Evolutionary conservation across 1,284 basidiomycete species (phyloP).

Genomic region (Ceratobasidium papillatum): DNA sequence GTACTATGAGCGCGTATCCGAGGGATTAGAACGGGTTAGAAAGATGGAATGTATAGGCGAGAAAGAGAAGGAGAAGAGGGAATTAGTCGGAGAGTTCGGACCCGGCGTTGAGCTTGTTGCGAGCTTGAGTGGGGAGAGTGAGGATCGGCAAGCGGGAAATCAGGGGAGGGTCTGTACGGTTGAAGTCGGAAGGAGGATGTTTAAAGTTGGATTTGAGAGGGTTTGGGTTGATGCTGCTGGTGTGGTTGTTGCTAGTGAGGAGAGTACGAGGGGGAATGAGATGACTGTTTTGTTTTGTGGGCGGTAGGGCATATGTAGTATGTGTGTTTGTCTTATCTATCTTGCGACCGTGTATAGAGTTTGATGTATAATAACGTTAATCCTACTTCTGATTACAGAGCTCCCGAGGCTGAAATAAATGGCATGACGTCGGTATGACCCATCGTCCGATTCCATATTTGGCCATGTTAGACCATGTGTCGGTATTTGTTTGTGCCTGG

Average conservation of each 20-base stretch:
- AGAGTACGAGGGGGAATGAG: conserved; percentile 3
- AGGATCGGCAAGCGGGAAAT: background rate
- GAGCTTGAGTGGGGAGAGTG: background rate
- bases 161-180: background rate
- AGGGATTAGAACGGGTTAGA: conserved; percentile 18
- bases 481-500: conserved; percentile 27
- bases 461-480: background rate
- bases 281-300: conserved; percentile 27
- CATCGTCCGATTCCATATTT: conserved; percentile 15
- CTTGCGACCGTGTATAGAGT: background rate
- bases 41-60: background rate
- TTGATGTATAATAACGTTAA: conserved; percentile 3
- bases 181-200: background rate
- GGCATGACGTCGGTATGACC: background rate
- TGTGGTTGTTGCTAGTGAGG: conserved; percentile 24
- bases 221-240: conserved; percentile 25
- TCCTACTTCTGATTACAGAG: background rate
- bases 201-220: conserved; percentile 3
- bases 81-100: conserved; percentile 10
- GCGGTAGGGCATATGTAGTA: background rate
- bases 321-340: background rate
- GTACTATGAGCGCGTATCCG: background rate
- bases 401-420: background rate
- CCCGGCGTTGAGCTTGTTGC: too few species aligned
- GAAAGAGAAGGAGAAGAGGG: background rate